Conservation (phyloP, 148 eudicot species). For the Polygonum maritimum region DNA sequence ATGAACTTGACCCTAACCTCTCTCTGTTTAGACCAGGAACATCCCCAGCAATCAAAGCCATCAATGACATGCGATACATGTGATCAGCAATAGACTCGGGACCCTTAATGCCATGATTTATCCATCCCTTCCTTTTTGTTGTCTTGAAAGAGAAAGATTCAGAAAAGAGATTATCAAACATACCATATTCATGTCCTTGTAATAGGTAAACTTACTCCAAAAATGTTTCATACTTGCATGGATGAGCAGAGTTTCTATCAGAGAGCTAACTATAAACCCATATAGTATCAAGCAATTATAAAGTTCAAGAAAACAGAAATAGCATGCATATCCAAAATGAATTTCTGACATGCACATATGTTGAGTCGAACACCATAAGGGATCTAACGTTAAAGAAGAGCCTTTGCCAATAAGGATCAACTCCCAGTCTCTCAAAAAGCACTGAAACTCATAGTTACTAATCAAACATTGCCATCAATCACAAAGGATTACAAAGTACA, state of each 20-base stretch:
- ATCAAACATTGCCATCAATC: not conserved
- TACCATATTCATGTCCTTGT: not conserved
- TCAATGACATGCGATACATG: constrained; percentile 94
- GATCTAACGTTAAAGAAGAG: too few species aligned
- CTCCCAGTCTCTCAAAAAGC: not conserved
- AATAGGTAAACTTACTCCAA: not conserved
- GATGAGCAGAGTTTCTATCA: not conserved
- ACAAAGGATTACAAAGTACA: not conserved
- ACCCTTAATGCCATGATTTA: constrained; percentile 76
- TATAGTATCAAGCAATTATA: not conserved
- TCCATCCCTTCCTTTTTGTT: constrained; percentile 93
- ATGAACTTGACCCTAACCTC: constrained; percentile 34
- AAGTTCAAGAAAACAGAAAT: not conserved
- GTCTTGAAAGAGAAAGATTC: constrained; percentile 30
- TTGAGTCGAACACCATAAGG: too few species aligned
- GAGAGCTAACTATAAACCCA: not conserved
- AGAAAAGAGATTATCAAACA: not conserved
- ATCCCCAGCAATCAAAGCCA: constrained; percentile 83
- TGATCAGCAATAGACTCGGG: constrained; percentile 99
- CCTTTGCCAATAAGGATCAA: not conserved
- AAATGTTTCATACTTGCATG: not conserved
- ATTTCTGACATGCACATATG: not conserved
- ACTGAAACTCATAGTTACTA: not conserved
- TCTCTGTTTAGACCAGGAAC: constrained; percentile 79
- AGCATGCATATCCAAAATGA: not conserved